These are phyloP conservation scores for Pouteria campechiana DNA, from an alignment of 179 eudicot species.

Conservation along the genomic window DNA sequence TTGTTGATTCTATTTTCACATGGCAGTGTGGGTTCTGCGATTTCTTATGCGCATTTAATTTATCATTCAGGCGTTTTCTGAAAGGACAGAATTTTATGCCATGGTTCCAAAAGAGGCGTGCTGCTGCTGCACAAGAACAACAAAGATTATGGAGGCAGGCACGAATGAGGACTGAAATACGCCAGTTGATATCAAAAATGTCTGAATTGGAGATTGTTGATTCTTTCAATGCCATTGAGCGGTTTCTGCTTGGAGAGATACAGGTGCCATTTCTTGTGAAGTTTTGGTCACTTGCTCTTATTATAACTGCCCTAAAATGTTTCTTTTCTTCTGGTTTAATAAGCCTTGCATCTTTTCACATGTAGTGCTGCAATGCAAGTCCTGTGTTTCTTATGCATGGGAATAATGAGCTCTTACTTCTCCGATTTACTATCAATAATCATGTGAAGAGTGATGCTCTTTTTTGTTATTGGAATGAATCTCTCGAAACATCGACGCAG, in stretches of 20 bases:
- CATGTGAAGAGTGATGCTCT: too few relatives aligned
- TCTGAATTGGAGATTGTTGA: conserved; percentile 82
- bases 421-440: too few relatives aligned
- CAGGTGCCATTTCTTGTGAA: conserved; percentile 16
- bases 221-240: conserved; percentile 82
- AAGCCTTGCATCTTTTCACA: background rate
- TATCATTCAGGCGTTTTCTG: conserved; percentile 56
- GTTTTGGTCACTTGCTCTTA: background rate
- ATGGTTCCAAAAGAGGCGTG: conserved; percentile 82
- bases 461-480: too few relatives aligned
- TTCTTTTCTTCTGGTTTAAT: background rate
- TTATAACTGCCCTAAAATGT: background rate
- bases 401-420: too few relatives aligned
- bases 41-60: too few relatives aligned
- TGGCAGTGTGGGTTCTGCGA: too few relatives aligned
- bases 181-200: conserved; percentile 47
- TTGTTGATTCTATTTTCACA: too few relatives aligned
- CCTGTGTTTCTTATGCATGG: too few relatives aligned
- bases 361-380: background rate
- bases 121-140: conserved; percentile 83
- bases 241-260: conserved; percentile 63
- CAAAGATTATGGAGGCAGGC: conserved; percentile 79
- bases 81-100: conserved; percentile 75
- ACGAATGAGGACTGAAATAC: conserved; percentile 65
- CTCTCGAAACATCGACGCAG: too few relatives aligned